Evolutionary conservation across 139 green algal genomes (phyloP), one percentile per base, ranked within the genome.

Genomic region (Asterochloris erici): DNA sequence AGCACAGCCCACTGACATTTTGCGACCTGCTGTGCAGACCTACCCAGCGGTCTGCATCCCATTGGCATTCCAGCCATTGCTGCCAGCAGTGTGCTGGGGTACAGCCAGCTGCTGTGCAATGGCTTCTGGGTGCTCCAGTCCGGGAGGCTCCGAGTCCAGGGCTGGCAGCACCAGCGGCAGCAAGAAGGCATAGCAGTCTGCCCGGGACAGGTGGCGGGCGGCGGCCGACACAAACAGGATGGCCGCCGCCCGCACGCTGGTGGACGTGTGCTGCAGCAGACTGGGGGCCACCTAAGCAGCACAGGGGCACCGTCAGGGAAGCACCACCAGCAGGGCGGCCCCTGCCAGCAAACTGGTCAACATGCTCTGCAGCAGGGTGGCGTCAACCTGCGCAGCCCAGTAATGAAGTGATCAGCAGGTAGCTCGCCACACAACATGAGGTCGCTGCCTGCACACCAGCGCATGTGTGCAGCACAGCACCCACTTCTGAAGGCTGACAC

Each of bases 131-230:
- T 82, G 73, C 24, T 71, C 79, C 74, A 92, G 71, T 15, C 28
- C 63, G n/a, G 68, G 38, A 12, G 90, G 91, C 29, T 89, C 71
- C 2, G 61, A 14, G 0, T 26, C 63, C 63, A 95, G 68, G 69
- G 84, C 76, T 11, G 91, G 85, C 78, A 74, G 62, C 68, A 97
- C 73, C 66, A 91, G 64, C 24, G 89, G 87, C 38, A 88, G 74
- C 84, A 98, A 85, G 82, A 91, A 87, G 14, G 93, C 89, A 63
- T 94, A 90, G n/a, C 90, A 85, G 61, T 97, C 95, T 14, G 90
- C 91, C 0, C 86, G 79, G 0, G 86, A 79, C 47, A 98, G 86
- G 69, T 38, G 74, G 13, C 75, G 19, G 0, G 90, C 93, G 14
- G 92, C 89, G 4, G 91, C 90, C 13, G 93, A 83, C 23, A 95